Evolutionary conservation across 73 alveolate species (phyloP).

Genomic region (Paramecium sonneborni): DNA sequence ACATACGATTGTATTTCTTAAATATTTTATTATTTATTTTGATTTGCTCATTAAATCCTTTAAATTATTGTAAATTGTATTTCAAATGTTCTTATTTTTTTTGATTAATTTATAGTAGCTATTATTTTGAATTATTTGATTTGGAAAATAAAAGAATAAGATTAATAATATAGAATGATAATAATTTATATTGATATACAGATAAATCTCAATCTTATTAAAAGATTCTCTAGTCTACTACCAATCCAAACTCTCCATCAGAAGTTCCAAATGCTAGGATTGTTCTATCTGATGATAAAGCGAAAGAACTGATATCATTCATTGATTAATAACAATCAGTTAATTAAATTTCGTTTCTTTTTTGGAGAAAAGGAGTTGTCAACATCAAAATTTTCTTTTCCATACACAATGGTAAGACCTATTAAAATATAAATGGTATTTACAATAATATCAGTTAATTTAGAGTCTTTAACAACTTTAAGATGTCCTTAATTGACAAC

Average conservation of each 20-base stretch:
- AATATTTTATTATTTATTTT: constrained; percentile 42
- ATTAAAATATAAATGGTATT: neutral
- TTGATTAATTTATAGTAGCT: too few relatives aligned
- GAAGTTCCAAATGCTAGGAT: constrained; percentile 40
- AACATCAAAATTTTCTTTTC: constrained; percentile 21
- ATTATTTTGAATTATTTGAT: too few relatives aligned
- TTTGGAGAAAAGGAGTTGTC: neutral
- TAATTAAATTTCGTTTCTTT: constrained; percentile 16
- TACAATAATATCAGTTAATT: constrained; percentile 31
- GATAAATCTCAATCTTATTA: neutral
- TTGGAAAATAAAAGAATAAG: too few relatives aligned
- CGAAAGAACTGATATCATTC: constrained; percentile 25
- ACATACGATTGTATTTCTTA: constrained; percentile 71
- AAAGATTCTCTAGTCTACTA: neutral
- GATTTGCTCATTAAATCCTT: too few relatives aligned
- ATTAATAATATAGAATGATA: neutral
- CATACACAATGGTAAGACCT: constrained; percentile 3
- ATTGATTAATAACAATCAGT: neutral
- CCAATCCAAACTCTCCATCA: constrained; percentile 60
- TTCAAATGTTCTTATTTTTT: too few relatives aligned
- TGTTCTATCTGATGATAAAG: constrained; percentile 33
- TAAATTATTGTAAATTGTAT: too few relatives aligned
- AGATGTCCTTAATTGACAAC: constrained; percentile 43
- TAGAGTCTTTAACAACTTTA: constrained; percentile 35
- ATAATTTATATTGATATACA: neutral